Base-by-base conservation (phyloP, 2,329 filamentous ascomycete genomes). In the Dothidotthia symphoricarpi region DNA sequence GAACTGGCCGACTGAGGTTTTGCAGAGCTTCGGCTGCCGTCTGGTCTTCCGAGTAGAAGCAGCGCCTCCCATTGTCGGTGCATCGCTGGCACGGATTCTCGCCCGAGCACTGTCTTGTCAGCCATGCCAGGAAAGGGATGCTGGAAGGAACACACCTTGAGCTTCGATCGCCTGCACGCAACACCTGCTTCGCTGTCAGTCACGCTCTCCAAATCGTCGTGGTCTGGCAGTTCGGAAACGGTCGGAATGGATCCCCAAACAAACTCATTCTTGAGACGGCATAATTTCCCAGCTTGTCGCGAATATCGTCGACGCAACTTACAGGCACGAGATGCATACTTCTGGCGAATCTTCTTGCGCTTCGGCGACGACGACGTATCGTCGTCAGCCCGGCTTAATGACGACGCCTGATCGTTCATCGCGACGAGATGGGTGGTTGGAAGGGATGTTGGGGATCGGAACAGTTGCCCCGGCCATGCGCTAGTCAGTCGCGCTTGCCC, bases 41-140 rank as follows among this genome's bases (percentile, higher is more conserved):
- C 47, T 64, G 60, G 42, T 66, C 61, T 43, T 66, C 62, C 11
- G 60, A 64, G 44, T 64, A 66, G 52, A 64, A 64, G 50, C 62
- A 66, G 25, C 60, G 60, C 32, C 57, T 58, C 26, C 53, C 57
- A 34, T 57, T 62, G 41, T 66, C 62, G 42, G 54, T 30, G 38
- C 61, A 64, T 46, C 62, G 57, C 30, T 61, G 59, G 49, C 61
- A 66, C 10, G 61, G 61, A 32, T 61, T 63, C 24, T 64, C 59
- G 34, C 62, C 62, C 13, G 55, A 62, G 39, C 62, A 66, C 62
- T 64, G 31, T 6, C 6, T 16, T 2, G 9, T 6, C 27, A 13
- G 25, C 3, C 5, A 24, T 28, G 9, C 7, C 15, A 9, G 3
- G 10, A 11, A 3, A 34, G 27, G 9, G 35, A 7, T 30, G 32